Conservation (phyloP, 2,329 filamentous ascomycete genomes). For the Colletotrichum destructivum region DNA sequence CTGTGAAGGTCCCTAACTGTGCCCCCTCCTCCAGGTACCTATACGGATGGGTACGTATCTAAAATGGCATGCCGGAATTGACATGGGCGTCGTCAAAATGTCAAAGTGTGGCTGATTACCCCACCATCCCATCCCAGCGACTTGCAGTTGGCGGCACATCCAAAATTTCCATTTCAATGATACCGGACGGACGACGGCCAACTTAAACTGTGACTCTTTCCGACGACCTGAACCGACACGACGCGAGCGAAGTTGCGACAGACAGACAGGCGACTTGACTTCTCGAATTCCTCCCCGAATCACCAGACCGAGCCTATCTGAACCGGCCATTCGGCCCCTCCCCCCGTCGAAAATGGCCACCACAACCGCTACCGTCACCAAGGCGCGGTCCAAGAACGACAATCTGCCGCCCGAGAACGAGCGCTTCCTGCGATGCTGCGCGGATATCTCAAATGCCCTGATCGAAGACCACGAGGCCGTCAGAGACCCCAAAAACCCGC, state of each 20-base stretch:
- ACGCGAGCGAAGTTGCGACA: no score
- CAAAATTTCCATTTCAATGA: conserved; percentile 38
- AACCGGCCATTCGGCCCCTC: neutral
- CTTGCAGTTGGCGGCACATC: conserved; percentile 31
- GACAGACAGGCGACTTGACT: no score
- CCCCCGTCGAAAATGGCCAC: conserved; percentile 54
- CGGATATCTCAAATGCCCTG: conserved; percentile 92
- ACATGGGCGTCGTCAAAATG: conserved; percentile 21
- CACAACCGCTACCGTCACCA: conserved; percentile 71
- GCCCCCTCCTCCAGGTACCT: no score
- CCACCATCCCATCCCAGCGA: conserved; percentile 21
- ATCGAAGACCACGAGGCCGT: conserved; percentile 94
- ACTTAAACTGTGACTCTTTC: conserved; percentile 17
- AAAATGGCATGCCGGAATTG: neutral
- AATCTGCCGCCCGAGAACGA: conserved; percentile 94
- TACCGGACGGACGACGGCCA: neutral
- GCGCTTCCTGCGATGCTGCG: conserved; percentile 92
- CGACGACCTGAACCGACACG: conserved; percentile 7
- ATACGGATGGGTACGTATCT: neutral
- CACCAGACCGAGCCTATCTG: neutral
- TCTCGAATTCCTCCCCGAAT: neutral
- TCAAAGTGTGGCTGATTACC: conserved; percentile 36
- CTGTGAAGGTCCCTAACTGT: neutral
- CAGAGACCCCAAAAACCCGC: conserved; percentile 79
- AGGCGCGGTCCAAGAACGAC: conserved; percentile 77